These are phyloP conservation scores for Nitzschia sp. DNA, from an alignment of 108 stramenopile genomes.

Conservation along the genomic window DNA sequence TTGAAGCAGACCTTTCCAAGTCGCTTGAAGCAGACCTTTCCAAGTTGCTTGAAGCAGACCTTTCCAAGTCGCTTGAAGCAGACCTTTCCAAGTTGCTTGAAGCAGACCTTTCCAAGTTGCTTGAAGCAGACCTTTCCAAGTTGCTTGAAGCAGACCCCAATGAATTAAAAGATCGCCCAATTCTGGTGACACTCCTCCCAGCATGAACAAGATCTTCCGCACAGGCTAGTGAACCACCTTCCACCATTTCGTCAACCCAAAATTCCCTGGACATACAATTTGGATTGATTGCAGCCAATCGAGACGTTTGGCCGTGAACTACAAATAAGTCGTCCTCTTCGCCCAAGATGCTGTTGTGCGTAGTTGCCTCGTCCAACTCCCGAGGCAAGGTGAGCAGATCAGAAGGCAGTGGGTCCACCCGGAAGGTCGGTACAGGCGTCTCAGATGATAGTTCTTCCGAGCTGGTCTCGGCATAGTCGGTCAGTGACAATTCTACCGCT, in stretches of 20 bases:
- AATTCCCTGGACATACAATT: constrained; percentile 27
- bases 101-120: neutral
- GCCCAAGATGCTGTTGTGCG: constrained; percentile 5
- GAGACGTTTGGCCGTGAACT: neutral
- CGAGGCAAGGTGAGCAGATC: neutral
- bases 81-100: too few relatives aligned
- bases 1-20: neutral
- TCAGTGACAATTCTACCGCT: neutral
- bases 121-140: too few relatives aligned
- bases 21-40: neutral
- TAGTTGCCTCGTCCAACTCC: neutral
- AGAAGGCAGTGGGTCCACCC: too few relatives aligned
- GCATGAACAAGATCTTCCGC: neutral
- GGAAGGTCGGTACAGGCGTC: neutral
- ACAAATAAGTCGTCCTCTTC: constrained; percentile 2
- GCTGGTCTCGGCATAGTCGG: neutral
- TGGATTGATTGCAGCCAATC: constrained; percentile 15
- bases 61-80: neutral
- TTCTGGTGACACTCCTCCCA: neutral
- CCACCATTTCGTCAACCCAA: constrained; percentile 25
- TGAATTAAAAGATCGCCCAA: neutral
- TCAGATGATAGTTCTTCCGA: neutral
- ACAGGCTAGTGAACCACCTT: constrained; percentile 22
- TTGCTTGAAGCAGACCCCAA: neutral
- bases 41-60: neutral